These are phyloP conservation scores for Botrytis tulipae DNA, from an alignment of 2,329 filamentous ascomycete species.

Conservation along the genomic window DNA sequence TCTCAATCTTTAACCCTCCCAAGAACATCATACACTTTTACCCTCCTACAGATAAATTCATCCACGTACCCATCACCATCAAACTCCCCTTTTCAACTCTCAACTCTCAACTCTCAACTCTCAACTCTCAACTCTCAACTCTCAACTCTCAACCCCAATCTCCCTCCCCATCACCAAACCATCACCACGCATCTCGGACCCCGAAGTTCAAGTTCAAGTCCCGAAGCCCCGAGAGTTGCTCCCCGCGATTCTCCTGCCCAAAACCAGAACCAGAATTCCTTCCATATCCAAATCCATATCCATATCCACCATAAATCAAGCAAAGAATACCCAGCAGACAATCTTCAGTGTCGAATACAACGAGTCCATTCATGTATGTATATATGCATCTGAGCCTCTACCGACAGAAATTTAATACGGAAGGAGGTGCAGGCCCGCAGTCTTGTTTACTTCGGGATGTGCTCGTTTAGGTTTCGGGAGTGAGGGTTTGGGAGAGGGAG, in stretches of 20 bases:
- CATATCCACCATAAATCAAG: not conserved
- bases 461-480: not conserved
- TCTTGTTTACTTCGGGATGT: not conserved
- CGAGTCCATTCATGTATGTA: not conserved
- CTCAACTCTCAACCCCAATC: no score
- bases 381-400: not conserved
- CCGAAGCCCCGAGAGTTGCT: not conserved
- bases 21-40: not conserved
- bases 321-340: not conserved
- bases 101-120: no score
- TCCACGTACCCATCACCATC: no score
- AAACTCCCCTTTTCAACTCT: not conserved
- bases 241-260: not conserved
- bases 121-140: no score
- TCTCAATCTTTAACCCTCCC: accelerated
- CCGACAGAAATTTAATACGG: not conserved
- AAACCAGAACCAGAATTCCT: not conserved
- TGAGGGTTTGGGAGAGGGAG: no score
- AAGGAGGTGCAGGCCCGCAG: no score
- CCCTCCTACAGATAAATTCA: not conserved
- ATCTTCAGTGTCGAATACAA: not conserved
- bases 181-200: not conserved
- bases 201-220: not conserved
- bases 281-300: not conserved
- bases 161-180: not conserved